A percentile compares a stretch with the other conserved stretches of the same genome.
phyloP scores from a whole-genome alignment of 805 yeast genomes.

The Lachancea waltii region DNA sequence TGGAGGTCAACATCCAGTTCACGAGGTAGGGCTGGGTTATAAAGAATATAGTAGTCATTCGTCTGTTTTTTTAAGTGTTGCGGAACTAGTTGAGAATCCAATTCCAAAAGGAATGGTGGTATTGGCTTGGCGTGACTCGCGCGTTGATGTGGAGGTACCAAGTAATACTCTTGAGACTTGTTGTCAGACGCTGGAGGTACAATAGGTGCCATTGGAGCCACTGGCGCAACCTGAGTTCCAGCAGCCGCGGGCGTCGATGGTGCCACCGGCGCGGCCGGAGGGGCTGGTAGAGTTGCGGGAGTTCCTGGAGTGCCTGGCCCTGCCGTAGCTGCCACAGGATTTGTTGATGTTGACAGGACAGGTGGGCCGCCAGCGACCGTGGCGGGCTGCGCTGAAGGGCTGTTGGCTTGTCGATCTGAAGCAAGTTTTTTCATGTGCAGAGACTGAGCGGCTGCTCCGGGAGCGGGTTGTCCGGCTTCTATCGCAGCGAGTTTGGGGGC shows the following conservation, averaged over 20 bases:
- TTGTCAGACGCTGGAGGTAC: conserved; percentile 18
- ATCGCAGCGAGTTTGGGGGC: conserved; percentile 12
- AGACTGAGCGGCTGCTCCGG: conserved; percentile 9
- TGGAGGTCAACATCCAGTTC: conserved; percentile 79
- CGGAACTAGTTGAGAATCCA: conserved; percentile 72
- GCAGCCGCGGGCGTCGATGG: conserved; percentile 1
- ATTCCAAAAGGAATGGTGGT: conserved; percentile 73
- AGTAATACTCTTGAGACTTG: conserved; percentile 27
- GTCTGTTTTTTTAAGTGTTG: conserved; percentile 75
- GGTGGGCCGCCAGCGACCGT: not conserved
- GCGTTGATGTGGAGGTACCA: conserved; percentile 36
- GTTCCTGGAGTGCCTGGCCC: conserved; percentile 10
- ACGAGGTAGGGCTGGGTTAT: conserved; percentile 79
- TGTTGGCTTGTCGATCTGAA: conserved; percentile 5
- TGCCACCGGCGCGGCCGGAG: conserved; percentile 1
- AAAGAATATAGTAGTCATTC: conserved; percentile 79
- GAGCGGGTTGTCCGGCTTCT: conserved; percentile 8
- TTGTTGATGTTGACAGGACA: conserved; percentile 2
- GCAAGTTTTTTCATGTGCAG: conserved; percentile 6
- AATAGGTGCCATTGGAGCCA: conserved; percentile 13
- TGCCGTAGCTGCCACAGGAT: no score
- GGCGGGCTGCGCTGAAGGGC: conserved; percentile 4
- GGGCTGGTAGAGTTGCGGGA: conserved; percentile 12
- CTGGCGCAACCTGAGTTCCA: not conserved
- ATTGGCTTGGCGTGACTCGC: conserved; percentile 60